Evolutionary conservation across 192 early-diverging fungal genomes (phyloP), one percentile per base, ranked within the genome.

Genomic region (Backusella tuberculispora): DNA sequence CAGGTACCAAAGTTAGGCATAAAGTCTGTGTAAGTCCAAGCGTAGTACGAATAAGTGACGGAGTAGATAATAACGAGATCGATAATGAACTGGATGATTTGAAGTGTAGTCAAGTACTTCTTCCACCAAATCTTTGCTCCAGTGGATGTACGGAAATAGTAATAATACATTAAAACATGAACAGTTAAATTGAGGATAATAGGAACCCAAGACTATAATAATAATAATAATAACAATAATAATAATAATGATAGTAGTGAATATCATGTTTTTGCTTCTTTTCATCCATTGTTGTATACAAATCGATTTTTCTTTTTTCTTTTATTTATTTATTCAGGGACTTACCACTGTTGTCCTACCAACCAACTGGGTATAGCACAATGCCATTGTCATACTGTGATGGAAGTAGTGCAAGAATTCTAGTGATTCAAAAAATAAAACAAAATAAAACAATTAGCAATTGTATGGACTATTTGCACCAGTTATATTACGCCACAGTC

Each of bases 341-440:
- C 89, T 87, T 91, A 92, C 91, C 75, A 95, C 91, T 12, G 92
- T 86, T 42, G 91, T 91, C 42, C 69, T 74, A 10, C 93, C 92
- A 48, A 85, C 85, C 40, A 96, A 89, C 84, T 96, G 93, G 44
- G 89, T 86, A 76, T 87, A 96, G 85, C 94, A 96, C 8, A 96
- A 90, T 47, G 91, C 85, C 88, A 94, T 91, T 72, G 95, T 96
- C 89, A 94, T 88, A 24, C 93, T 89, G 86, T 97, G 96, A 86
- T 97, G 96, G 87, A 94, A 97, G 75, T 92, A 93, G 72, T 97
- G 96, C 71, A 97, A 83, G 84, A 97, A 97, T 82, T 92, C 93
- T 88, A 69, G 50, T 14, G 40, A 19, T n/a, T 4, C n/a, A 42
- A 44, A 9, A 29, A 29, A 46, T 69, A 44, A 10, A 37, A 41